These are phyloP conservation scores for Hyphopichia buzzinii DNA, from an alignment of 1,139 yeast species.

Conservation along the genomic window DNA sequence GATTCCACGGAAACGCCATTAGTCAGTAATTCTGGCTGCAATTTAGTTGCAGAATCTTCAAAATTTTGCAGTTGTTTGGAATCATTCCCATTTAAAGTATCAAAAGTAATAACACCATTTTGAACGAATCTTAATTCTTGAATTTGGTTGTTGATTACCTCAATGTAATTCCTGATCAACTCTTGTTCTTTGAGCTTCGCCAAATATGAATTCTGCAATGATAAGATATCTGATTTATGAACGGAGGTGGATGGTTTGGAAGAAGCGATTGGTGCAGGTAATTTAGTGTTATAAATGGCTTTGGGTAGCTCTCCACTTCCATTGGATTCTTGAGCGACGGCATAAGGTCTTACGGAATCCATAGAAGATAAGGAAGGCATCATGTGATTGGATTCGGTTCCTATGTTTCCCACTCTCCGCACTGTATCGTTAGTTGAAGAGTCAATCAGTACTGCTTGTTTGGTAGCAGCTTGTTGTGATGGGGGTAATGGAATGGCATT, in stretches of 20 bases:
- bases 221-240: conserved; percentile 18
- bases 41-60: background rate
- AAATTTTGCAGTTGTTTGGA: conserved; percentile 6
- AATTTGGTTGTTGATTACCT: conserved; percentile 43
- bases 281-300: background rate
- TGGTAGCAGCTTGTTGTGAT: background rate
- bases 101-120: conserved; percentile 46
- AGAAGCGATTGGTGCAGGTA: conserved; percentile 4
- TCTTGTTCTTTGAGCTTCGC: conserved; percentile 46
- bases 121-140: conserved; percentile 46
- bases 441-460: too few relatives aligned
- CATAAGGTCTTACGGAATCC: too few relatives aligned
- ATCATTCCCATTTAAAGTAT: conserved; percentile 32
- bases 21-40: conserved; percentile 1
- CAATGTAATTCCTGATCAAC: conserved; percentile 43
- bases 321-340: background rate
- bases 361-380: background rate
- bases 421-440: background rate
- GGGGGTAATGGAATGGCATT: background rate
- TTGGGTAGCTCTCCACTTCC: background rate
- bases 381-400: background rate
- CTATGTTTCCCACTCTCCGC: background rate
- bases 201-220: conserved; percentile 33
- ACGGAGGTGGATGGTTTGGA: conserved; percentile 11
- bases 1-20: background rate